Evolutionary conservation across 2,329 filamentous ascomycete genomes (phyloP).

Genomic region (Triangularia setosa): DNA sequence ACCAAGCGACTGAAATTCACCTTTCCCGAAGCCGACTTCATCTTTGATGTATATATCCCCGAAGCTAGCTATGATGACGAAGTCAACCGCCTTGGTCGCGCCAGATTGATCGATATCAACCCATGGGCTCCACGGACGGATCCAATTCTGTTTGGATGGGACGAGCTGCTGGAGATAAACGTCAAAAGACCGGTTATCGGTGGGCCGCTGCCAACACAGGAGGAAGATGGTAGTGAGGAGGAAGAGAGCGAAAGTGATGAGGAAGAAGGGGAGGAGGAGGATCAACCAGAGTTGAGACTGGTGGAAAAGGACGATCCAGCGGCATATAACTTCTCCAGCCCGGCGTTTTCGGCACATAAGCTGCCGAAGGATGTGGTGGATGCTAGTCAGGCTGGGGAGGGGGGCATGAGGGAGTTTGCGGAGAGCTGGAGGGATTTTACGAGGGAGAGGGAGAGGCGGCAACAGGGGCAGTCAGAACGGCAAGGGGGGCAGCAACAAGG

Average conservation of each 20-base stretch:
- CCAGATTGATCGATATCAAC: conserved; percentile 90
- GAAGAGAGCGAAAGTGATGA: conserved; percentile 78
- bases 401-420: conserved; percentile 76
- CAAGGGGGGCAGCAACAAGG: neutral
- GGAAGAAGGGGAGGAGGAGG: conserved; percentile 47
- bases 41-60: conserved; percentile 91
- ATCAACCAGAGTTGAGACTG: conserved; percentile 74
- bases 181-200: conserved; percentile 57
- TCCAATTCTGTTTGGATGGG: conserved; percentile 83
- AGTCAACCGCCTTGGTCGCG: conserved; percentile 54
- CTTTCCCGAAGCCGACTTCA: conserved; percentile 80
- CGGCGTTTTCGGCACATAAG: conserved; percentile 93
- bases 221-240: conserved; percentile 51
- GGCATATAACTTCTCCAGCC: conserved; percentile 78
- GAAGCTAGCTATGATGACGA: conserved; percentile 42
- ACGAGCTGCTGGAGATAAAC: conserved; percentile 73
- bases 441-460: conserved; percentile 7
- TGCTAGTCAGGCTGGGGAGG: conserved; percentile 63
- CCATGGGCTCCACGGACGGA: conserved; percentile 91
- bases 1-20: conserved; percentile 64
- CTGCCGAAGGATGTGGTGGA: conserved; percentile 88
- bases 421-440: conserved; percentile 64
- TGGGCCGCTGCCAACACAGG: conserved; percentile 36
- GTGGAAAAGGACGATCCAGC: conserved; percentile 82
- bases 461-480: neutral